These are phyloP conservation scores for Leccinum ochraceum DNA, from an alignment of 768 basidiomycete species.

Conservation along the genomic window DNA sequence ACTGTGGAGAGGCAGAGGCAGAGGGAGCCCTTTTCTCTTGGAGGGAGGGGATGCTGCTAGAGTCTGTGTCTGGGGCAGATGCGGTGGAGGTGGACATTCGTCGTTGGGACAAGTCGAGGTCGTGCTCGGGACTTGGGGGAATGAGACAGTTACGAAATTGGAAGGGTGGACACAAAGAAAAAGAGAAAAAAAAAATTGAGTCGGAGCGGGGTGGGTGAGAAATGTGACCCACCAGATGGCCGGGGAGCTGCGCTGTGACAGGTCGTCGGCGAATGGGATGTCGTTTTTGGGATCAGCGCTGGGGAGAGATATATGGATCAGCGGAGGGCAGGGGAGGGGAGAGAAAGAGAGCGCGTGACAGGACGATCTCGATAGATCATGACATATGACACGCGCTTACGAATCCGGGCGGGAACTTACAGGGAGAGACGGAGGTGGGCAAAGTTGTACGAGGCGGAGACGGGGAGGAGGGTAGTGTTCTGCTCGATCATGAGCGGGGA, in stretches of 20 bases:
- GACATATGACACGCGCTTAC: constrained; percentile 31
- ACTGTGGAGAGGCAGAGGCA: constrained; percentile 50
- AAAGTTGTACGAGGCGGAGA: constrained; percentile 58
- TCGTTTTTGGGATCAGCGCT: constrained; percentile 45
- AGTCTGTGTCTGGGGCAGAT: constrained; percentile 64
- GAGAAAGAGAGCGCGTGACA: constrained; percentile 19
- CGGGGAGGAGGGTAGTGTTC: constrained; percentile 39
- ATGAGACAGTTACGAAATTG: constrained; percentile 16
- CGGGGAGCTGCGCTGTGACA: constrained; percentile 49
- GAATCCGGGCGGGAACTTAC: constrained; percentile 39
- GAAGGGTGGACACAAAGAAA: constrained; percentile 8
- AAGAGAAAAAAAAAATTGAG: constrained; percentile 19
- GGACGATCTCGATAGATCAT: constrained; percentile 34
- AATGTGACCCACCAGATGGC: constrained; percentile 44
- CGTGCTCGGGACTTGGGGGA: constrained; percentile 41
- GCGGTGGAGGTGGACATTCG: constrained; percentile 80
- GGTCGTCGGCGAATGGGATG: constrained; percentile 44
- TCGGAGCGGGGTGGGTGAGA: constrained; percentile 17
- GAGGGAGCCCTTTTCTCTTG: constrained; percentile 60
- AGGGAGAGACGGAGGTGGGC: constrained; percentile 63
- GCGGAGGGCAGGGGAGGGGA: constrained; percentile 3
- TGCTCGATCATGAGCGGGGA: constrained; percentile 58
- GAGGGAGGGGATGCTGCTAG: constrained; percentile 54
- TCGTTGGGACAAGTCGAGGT: constrained; percentile 52
- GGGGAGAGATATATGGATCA: constrained; percentile 14